Conservation (phyloP, 257 asterid species). For the Capsicum baccatum region DNA sequence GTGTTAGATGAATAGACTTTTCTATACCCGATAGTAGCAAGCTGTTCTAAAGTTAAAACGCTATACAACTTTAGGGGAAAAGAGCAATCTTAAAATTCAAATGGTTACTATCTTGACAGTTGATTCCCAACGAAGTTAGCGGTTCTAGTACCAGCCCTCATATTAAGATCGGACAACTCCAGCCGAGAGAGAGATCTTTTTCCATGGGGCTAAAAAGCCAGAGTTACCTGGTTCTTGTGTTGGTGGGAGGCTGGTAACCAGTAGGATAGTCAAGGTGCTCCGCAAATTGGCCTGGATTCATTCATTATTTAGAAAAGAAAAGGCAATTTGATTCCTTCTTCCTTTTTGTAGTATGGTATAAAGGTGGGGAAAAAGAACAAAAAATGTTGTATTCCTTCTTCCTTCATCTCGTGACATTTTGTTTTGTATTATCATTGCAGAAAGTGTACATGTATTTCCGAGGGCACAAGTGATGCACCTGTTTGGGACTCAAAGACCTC, state of each 20-base stretch:
- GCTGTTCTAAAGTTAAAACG: not conserved
- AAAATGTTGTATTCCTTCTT: not conserved
- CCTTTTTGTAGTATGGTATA: not conserved
- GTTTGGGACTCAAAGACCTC: not conserved
- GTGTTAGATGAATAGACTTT: not conserved
- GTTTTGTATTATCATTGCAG: slow-evolving; percentile 50
- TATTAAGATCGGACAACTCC: not conserved
- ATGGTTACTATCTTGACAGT: slow-evolving; percentile 11
- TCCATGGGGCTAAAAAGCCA: not conserved
- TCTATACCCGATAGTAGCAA: not conserved
- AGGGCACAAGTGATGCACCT: slow-evolving; percentile 63
- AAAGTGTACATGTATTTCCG: slow-evolving; percentile 84
- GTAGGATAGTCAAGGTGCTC: slow-evolving; percentile 8
- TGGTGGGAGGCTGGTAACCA: not conserved
- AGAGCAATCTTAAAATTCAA: not conserved
- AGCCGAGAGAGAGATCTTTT: not conserved
- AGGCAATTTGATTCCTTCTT: not conserved
- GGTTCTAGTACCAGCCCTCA: not conserved
- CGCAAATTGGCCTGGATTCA: not conserved
- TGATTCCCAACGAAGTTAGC: not conserved
- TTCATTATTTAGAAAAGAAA: not conserved
- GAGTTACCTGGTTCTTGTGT: not conserved
- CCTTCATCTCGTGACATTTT: slow-evolving; percentile 3
- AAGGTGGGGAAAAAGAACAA: not conserved
- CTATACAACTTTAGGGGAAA: not conserved